These are phyloP conservation scores for Pleurotus djamor DNA, from an alignment of 768 basidiomycete species.

Conservation along the genomic window DNA sequence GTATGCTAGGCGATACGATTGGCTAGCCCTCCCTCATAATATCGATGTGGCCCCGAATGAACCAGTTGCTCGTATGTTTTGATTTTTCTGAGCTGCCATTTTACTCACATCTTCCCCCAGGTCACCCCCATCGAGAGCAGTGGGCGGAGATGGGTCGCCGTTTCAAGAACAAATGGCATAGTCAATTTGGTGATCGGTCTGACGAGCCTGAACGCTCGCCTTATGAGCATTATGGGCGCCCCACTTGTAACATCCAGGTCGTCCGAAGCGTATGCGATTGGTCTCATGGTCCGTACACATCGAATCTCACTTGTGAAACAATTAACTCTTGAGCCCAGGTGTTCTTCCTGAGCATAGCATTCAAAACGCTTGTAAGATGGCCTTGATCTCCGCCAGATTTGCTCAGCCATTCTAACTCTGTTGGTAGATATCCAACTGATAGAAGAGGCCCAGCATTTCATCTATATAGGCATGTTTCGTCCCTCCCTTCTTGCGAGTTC, in stretches of 20 bases:
- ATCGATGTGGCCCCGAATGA: constrained; percentile 61
- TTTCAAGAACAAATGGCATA: constrained; percentile 69
- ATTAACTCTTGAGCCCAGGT: background rate
- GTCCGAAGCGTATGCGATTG: constrained; percentile 89
- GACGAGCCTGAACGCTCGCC: constrained; percentile 31
- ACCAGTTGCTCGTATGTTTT: constrained; percentile 49
- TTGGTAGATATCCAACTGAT: constrained; percentile 76
- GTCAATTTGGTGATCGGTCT: constrained; percentile 23
- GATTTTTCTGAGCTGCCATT: background rate
- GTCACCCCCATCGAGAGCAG: constrained; percentile 66
- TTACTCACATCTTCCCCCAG: constrained; percentile 15
- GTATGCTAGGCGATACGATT: constrained; percentile 43
- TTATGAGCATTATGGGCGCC: constrained; percentile 40
- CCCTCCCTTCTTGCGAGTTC: no score
- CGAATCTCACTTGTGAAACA: background rate
- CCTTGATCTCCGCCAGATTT: constrained; percentile 12
- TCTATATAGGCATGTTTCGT: constrained; percentile 79
- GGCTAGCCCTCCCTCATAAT: constrained; percentile 82
- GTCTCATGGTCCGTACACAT: constrained; percentile 63
- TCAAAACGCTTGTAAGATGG: constrained; percentile 80
- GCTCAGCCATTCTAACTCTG: background rate
- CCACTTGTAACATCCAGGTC: constrained; percentile 72
- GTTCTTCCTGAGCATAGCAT: constrained; percentile 89
- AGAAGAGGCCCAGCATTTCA: constrained; percentile 79
- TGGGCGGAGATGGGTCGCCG: constrained; percentile 57